Percentiles rank a stretch among this genome's conserved stretches.
phyloP scores from a whole-genome alignment of 1,284 basidiomycete species.

The Trametes polyzona region DNA sequence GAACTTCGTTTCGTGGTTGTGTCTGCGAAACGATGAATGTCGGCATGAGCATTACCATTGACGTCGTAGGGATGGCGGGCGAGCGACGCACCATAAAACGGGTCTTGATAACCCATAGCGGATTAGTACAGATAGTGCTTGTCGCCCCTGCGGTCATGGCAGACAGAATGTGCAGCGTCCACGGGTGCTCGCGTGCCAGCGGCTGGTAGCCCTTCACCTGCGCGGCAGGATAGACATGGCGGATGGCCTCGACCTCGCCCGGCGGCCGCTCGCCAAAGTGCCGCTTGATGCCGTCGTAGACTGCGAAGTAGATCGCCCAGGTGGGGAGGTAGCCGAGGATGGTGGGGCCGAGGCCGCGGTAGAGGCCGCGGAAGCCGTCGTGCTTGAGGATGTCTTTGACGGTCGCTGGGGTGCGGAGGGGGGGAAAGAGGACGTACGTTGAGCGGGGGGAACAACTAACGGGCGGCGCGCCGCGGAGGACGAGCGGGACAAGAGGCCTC shows the following conservation, averaged over 20 bases:
- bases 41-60: background rate
- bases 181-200: constrained; percentile 74
- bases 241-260: constrained; percentile 37
- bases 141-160: constrained; percentile 92
- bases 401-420: constrained; percentile 54
- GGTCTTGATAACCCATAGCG: constrained; percentile 97
- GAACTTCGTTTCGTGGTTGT: constrained; percentile 72
- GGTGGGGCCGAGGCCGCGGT: constrained; percentile 94
- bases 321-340: constrained; percentile 94
- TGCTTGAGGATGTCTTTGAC: constrained; percentile 71
- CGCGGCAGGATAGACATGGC: constrained; percentile 73
- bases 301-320: constrained; percentile 98
- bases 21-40: constrained; percentile 51
- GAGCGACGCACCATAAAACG: constrained; percentile 84
- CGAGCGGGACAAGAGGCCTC: constrained; percentile 37
- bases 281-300: constrained; percentile 92
- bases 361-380: constrained; percentile 85
- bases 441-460: constrained; percentile 23
- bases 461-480: constrained; percentile 22
- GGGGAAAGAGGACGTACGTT: constrained; percentile 29
- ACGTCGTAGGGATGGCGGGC: background rate
- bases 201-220: constrained; percentile 84
- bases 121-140: constrained; percentile 91
- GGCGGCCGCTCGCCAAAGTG: constrained; percentile 70
- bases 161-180: constrained; percentile 86